Evolutionary conservation across 2,329 filamentous ascomycete genomes (phyloP).

Genomic region (Dactylellina cionopaga): DNA sequence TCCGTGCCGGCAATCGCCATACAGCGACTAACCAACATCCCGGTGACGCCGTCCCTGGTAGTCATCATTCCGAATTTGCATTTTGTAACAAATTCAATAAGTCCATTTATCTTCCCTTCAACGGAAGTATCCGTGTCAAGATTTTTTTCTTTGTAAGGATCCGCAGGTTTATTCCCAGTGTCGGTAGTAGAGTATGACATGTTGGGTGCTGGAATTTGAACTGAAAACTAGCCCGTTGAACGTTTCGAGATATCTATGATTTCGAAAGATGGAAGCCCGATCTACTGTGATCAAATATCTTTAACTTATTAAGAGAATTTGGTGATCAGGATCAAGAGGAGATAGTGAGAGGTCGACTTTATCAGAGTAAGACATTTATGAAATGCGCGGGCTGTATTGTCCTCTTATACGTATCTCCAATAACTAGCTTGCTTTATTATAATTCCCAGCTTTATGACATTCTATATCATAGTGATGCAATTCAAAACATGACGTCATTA

Average conservation of each 20-base stretch:
- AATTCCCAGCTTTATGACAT: too few species aligned
- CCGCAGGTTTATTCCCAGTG: conserved; percentile 26
- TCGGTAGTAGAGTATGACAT: background rate
- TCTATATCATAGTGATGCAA: background rate
- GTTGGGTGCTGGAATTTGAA: background rate
- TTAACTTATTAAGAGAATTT: too few species aligned
- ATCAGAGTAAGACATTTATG: too few species aligned
- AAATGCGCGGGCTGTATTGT: too few species aligned
- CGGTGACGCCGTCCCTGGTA: conserved; percentile 73
- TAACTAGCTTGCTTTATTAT: too few species aligned
- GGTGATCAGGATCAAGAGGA: too few species aligned
- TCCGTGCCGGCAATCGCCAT: conserved; percentile 80
- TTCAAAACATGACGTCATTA: conserved; percentile 1
- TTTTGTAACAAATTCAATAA: conserved; percentile 74
- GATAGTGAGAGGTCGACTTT: too few species aligned
- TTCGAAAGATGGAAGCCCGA: too few species aligned
- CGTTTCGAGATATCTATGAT: too few species aligned
- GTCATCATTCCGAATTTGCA: conserved; percentile 92
- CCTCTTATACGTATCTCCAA: too few species aligned
- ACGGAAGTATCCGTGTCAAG: conserved; percentile 50
- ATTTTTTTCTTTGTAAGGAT: conserved; percentile 55
- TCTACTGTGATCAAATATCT: too few species aligned
- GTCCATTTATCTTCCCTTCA: conserved; percentile 74
- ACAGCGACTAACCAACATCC: conserved; percentile 78
- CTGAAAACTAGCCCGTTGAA: too few species aligned